Conservation (phyloP, 164 flowering plant genomes). For the Platanus orientalis region DNA sequence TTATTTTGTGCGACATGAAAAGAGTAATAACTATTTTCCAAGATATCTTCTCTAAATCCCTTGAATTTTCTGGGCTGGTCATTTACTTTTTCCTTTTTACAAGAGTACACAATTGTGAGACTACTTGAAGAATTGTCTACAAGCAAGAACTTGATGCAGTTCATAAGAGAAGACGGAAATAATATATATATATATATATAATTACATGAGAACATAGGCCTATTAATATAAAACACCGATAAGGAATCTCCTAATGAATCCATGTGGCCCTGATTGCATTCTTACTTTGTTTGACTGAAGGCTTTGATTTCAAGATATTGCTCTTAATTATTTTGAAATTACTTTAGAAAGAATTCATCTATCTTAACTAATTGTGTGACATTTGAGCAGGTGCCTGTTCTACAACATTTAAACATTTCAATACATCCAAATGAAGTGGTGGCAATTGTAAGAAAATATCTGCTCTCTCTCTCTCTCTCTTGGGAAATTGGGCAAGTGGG, state of each 20-base stretch:
- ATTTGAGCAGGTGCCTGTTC: slow-evolving; percentile 57
- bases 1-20: too few relatives aligned
- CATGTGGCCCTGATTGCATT: too few relatives aligned
- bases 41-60: too few relatives aligned
- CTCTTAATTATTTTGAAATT: neutral
- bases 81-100: too few relatives aligned
- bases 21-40: too few relatives aligned
- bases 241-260: too few relatives aligned
- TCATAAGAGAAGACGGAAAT: neutral
- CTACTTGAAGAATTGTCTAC: neutral
- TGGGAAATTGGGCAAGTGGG: too few relatives aligned
- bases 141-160: neutral
- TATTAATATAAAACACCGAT: too few relatives aligned
- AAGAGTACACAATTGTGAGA: neutral
- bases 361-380: slow-evolving; percentile 1
- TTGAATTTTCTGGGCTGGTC: too few relatives aligned
- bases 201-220: too few relatives aligned
- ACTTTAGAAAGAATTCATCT: slow-evolving; percentile 2
- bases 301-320: neutral
- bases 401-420: slow-evolving; percentile 52
- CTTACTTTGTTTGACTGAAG: neutral
- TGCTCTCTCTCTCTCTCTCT: neutral
- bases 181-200: too few relatives aligned
- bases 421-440: slow-evolving; percentile 78
- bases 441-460: slow-evolving; percentile 65